Percentiles rank a stretch among this genome's conserved stretches.
phyloP scores from a whole-genome alignment of 1,139 yeast species.

The Diutina rugosa region DNA sequence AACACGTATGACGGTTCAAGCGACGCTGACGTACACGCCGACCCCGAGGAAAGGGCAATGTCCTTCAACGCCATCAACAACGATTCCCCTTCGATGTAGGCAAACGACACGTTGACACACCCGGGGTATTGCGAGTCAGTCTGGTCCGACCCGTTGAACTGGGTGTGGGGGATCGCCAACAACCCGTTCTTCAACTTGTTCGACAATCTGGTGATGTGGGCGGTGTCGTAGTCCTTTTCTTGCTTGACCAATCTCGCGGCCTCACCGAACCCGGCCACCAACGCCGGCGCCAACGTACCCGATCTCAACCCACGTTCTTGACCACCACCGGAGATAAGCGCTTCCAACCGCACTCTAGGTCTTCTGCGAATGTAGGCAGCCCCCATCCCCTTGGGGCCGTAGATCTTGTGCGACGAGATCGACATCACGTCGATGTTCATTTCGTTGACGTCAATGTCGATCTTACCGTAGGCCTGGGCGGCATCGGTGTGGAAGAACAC shows the following conservation, averaged over 20 bases:
- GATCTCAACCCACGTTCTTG: conserved; percentile 97
- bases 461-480: conserved; percentile 95
- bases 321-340: conserved; percentile 95
- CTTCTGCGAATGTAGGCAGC: conserved; percentile 93
- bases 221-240: conserved; percentile 65
- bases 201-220: conserved; percentile 60
- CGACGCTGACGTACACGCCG: conserved; percentile 99
- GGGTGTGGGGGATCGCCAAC: conserved; percentile 76
- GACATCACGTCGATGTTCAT: conserved; percentile 89
- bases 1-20: conserved; percentile 94
- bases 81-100: conserved; percentile 96
- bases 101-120: conserved; percentile 92
- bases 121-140: conserved; percentile 64
- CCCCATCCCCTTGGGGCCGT: conserved; percentile 98
- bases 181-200: conserved; percentile 61
- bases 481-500: conserved; percentile 97
- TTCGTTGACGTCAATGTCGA: conserved; percentile 84
- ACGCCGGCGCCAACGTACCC: conserved; percentile 93
- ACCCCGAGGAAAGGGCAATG: conserved; percentile 90
- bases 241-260: conserved; percentile 75
- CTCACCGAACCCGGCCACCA: conserved; percentile 94
- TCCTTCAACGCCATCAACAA: conserved; percentile 94
- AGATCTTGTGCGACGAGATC: conserved; percentile 88
- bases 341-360: conserved; percentile 95
- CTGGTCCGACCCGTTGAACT: conserved; percentile 67